Conservation (phyloP, 495 filamentous ascomycete species). For the Aspergillus avenaceus region DNA sequence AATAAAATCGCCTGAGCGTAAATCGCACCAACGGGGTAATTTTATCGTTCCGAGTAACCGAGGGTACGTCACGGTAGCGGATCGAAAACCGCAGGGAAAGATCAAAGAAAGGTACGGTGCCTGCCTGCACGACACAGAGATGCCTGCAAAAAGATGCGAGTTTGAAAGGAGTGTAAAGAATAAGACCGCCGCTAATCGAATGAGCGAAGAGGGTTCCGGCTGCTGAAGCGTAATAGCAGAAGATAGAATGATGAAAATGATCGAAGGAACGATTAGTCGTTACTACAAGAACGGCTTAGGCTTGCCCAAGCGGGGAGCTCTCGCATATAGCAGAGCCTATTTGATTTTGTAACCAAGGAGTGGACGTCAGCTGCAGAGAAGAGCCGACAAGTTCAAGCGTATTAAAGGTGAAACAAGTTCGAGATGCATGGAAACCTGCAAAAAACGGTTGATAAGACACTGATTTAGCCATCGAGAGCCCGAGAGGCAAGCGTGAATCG, state of each 20-base stretch:
- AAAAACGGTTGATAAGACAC: background rate
- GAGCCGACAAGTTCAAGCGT: slow-evolving; percentile 21
- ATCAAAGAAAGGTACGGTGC: slow-evolving; percentile 9
- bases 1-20: background rate
- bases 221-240: background rate
- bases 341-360: slow-evolving; percentile 20
- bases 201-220: background rate
- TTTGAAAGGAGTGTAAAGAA: slow-evolving; percentile 4
- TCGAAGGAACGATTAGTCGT: background rate
- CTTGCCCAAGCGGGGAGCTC: background rate
- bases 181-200: background rate
- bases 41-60: background rate
- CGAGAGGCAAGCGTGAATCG: background rate
- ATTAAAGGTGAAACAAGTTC: slow-evolving; percentile 5
- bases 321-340: slow-evolving; percentile 3
- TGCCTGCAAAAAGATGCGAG: background rate
- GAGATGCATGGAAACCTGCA: slow-evolving; percentile 10
- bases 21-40: background rate
- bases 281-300: background rate
- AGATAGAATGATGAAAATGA: background rate
- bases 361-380: slow-evolving; percentile 23
- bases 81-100: background rate
- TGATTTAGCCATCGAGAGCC: background rate
- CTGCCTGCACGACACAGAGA: slow-evolving; percentile 20
- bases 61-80: background rate